Evolutionary conservation across 2,329 filamentous ascomycete genomes (phyloP), one percentile per base, ranked within the genome.

Genomic region (Neonectria hederae): DNA sequence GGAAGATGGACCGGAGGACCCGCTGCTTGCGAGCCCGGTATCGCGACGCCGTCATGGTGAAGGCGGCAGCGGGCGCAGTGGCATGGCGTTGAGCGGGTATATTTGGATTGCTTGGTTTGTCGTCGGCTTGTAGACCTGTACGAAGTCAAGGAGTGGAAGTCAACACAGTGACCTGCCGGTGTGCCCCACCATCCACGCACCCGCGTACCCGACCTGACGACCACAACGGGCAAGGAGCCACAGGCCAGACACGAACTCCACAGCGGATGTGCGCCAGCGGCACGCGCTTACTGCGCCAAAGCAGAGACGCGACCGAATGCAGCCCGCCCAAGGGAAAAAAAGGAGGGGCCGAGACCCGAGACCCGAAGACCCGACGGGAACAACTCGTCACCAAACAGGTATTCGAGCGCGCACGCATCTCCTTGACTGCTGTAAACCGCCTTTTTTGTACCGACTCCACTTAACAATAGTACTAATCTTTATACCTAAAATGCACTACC

Each of bases 1-100:
- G 83, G 75, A 89, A 89, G 70, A 88, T 85, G 26, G 86, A 87
- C 65, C 81, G 81, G 69, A 88, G 83, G 46, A 87, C 78, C 66
- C 80, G 83, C 61, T 83, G 81, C 69, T 80, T 84, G 65, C 82
- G 83, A 57, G 79, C 76, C 68, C 78, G 80, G 76, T 84, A 82
- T 66, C 77, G 79, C 57, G 84, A 81, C 57, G 79, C 78, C 63
- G 79, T 73, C 77, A 81, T 81, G 57, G 55, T 68, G 49, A 79
- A 59, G 58, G 64, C 52, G 32, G 56, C 32, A 22, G 59, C 32
- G 28, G 52, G 46, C 63, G 63, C 65, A 66, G 57, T 69, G 26
- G 65, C 65, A 73, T 72, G 59, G 52, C 54, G 28, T 38, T 54
- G 42, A 24, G 46, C 14, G 26, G 14, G n/a, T 24, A 40, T 26